A percentile compares a stretch with the other conserved stretches of the same genome.
Evolutionary conservation across 2,329 filamentous ascomycete species (phyloP).

Genomic region (Xylaria sp.): DNA sequence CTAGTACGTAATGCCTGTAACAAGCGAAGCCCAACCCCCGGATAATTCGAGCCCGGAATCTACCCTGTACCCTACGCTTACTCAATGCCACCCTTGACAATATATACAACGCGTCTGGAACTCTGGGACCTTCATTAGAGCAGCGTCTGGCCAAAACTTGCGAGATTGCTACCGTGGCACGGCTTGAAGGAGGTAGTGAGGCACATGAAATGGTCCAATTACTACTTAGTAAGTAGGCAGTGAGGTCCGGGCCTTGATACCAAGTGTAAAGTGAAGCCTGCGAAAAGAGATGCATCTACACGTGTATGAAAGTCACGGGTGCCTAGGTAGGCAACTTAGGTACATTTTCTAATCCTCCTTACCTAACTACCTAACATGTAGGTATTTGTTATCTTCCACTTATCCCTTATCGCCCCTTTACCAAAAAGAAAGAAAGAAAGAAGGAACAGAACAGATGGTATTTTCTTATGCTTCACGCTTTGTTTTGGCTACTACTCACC

Average conservation of each 20-base stretch:
- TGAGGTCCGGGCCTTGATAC: not conserved
- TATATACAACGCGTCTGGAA: not conserved
- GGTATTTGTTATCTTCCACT: too few species aligned
- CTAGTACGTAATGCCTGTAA: not conserved
- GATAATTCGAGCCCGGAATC: not conserved
- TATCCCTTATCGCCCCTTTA: too few species aligned
- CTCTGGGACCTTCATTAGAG: not conserved
- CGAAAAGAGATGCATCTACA: not conserved
- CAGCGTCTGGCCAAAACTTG: not conserved
- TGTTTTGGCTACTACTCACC: too few species aligned
- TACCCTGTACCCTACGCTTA: not conserved
- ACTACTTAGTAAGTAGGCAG: not conserved
- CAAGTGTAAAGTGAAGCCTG: not conserved
- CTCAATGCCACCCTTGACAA: not conserved
- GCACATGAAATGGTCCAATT: not conserved
- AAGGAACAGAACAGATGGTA: too few species aligned
- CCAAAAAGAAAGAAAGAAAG: too few species aligned
- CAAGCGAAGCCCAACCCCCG: not conserved
- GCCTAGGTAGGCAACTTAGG: too few species aligned
- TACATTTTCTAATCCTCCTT: too few species aligned
- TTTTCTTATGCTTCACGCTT: too few species aligned
- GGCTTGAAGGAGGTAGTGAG: not conserved
- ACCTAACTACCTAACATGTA: too few species aligned
- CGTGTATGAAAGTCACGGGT: too few species aligned
- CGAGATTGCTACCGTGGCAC: constrained; percentile 1